Conservation (phyloP, 2,329 filamentous ascomycete genomes). For the Verticillium nonalfalfae region DNA sequence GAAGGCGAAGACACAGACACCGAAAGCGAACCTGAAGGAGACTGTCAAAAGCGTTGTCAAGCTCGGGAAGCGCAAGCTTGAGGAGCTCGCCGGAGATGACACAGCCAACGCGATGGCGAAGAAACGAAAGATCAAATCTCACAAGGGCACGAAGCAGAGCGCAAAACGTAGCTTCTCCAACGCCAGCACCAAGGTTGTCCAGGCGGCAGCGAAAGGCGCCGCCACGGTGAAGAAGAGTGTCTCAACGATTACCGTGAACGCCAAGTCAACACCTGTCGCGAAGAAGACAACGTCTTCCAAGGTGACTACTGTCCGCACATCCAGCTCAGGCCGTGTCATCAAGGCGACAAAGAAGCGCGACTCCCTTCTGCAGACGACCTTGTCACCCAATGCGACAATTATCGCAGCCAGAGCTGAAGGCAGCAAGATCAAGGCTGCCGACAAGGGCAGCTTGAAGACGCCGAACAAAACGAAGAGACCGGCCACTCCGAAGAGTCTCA, state of each 20-base stretch:
- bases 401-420: constrained; percentile 6
- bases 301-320: constrained; percentile 9
- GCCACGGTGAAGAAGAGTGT: constrained; percentile 27
- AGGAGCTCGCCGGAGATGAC: constrained; percentile 41
- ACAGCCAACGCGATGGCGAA: constrained; percentile 22
- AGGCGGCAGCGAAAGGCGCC: constrained; percentile 23
- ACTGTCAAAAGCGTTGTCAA: constrained; percentile 33
- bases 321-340: constrained; percentile 10
- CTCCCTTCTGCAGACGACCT: constrained; percentile 1
- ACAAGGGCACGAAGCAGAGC: constrained; percentile 14
- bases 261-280: constrained; percentile 3
- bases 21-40: constrained; percentile 21
- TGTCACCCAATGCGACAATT: constrained; percentile 10
- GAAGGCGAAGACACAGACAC: not conserved
- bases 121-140: constrained; percentile 41
- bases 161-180: constrained; percentile 26
- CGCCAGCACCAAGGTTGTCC: constrained; percentile 26
- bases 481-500: not conserved
- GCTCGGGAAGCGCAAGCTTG: constrained; percentile 50
- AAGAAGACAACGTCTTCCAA: constrained; percentile 12
- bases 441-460: not conserved
- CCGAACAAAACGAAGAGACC: constrained; percentile 5
- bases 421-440: not conserved
- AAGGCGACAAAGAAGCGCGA: constrained; percentile 6
- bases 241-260: constrained; percentile 17